These are phyloP conservation scores for Wallacemonas collosoma DNA, from an alignment of 208 protist species.

Conservation along the genomic window DNA sequence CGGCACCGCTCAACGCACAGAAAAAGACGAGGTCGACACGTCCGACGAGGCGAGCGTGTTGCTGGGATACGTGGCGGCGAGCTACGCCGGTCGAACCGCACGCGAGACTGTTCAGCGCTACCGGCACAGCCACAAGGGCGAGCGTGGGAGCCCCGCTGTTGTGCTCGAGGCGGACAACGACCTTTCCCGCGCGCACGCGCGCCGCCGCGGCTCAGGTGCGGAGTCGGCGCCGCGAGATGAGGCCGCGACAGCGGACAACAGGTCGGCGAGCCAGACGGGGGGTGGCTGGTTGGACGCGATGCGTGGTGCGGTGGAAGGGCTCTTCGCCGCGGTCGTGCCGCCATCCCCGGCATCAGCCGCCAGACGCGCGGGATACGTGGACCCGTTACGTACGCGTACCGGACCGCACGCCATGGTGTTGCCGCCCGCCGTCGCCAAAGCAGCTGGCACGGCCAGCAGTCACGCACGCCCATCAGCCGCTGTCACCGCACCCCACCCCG, in stretches of 20 bases:
- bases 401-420: neutral
- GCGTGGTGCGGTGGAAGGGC: constrained; percentile 4
- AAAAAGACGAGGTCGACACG: neutral
- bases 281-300: constrained; percentile 14
- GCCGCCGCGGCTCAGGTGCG: too few relatives aligned
- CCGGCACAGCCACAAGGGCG: neutral
- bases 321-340: constrained; percentile 9
- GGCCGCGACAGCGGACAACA: too few relatives aligned
- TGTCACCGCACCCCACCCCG: neutral
- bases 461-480: neutral
- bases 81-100: constrained; percentile 1
- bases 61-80: constrained; percentile 13
- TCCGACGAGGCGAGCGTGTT: neutral
- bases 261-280: neutral
- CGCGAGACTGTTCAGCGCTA: neutral
- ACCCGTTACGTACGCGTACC: neutral
- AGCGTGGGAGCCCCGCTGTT: neutral
- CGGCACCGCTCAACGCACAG: too few relatives aligned
- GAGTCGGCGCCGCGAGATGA: neutral
- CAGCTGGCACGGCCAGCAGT: neutral
- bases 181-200: neutral
- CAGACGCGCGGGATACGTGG: neutral
- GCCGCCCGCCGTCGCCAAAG: neutral
- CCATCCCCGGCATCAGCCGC: constrained; percentile 1
- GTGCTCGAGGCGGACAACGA: neutral